Conservation (phyloP, 2,329 filamentous ascomycete species). For the Pseudopyrenochaeta lycopersici region DNA sequence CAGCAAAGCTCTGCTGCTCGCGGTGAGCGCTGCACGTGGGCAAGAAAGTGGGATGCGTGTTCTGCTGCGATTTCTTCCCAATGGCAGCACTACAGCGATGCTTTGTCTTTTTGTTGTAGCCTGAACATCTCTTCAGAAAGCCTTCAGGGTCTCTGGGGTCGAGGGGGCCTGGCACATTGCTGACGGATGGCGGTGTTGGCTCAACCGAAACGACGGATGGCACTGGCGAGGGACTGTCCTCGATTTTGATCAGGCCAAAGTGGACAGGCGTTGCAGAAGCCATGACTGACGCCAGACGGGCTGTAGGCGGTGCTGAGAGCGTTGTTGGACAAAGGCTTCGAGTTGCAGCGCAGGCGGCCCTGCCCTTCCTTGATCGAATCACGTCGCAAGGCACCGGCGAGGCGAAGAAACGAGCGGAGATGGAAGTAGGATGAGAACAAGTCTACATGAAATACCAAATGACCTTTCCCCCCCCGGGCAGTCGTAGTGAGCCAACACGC, state of each 20-base stretch:
- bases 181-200: neutral
- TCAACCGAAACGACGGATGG: neutral
- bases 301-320: no score
- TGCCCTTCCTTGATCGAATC: neutral
- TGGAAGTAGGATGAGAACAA: neutral
- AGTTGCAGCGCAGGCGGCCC: no score
- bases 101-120: constrained; percentile 37
- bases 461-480: neutral
- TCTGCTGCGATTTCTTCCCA: constrained; percentile 30
- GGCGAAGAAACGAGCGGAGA: neutral
- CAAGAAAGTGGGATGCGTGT: constrained; percentile 34
- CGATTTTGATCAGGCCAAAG: constrained; percentile 7
- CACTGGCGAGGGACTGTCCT: constrained; percentile 14
- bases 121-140: constrained; percentile 37
- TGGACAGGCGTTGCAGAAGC: neutral
- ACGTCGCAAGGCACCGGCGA: neutral
- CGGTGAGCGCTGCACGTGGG: constrained; percentile 40
- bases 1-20: constrained; percentile 37
- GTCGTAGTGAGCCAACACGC: constrained; percentile 7
- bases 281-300: neutral
- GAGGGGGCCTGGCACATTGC: constrained; percentile 13
- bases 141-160: constrained; percentile 39
- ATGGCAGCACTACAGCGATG: constrained; percentile 30
- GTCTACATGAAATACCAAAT: neutral
- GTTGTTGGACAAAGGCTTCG: no score